Conservation (phyloP, 257 asterid genomes). For the Buddleja alternifolia region DNA sequence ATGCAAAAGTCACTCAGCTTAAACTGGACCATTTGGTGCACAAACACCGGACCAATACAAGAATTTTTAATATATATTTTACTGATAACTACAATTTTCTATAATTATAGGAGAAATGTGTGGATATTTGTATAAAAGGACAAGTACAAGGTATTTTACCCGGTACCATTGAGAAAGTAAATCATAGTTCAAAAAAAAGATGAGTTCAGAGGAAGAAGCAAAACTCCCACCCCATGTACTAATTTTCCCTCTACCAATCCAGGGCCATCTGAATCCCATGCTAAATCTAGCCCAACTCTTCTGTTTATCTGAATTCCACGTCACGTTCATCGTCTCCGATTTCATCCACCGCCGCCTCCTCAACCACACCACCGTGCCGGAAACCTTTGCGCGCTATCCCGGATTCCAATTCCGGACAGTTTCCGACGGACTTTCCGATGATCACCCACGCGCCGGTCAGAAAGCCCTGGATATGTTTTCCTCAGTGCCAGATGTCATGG, state of each 20-base stretch:
- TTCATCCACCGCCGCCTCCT: conserved; percentile 48
- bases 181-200: neutral
- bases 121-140: no score
- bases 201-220: conserved; percentile 30
- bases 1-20: no score
- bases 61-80: no score
- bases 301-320: conserved; percentile 37
- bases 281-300: conserved; percentile 61
- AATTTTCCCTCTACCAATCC: conserved; percentile 49
- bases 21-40: no score
- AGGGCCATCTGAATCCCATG: conserved; percentile 50
- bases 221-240: conserved; percentile 46
- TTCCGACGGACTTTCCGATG: conserved; percentile 59
- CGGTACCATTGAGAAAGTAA: no score
- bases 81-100: no score
- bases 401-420: conserved; percentile 40
- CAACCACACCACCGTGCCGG: conserved; percentile 25
- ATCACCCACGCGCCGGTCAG: conserved; percentile 46
- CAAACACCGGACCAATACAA: no score
- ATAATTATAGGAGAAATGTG: no score
- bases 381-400: conserved; percentile 36
- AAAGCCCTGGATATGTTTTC: conserved; percentile 19
- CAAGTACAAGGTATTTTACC: no score
- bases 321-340: conserved; percentile 44
- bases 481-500: conserved; percentile 21